Percentiles rank a stretch among this genome's conserved stretches.
phyloP scores from a whole-genome alignment of 805 yeast genomes.

The Sugiyamaella qingdaonensis region DNA sequence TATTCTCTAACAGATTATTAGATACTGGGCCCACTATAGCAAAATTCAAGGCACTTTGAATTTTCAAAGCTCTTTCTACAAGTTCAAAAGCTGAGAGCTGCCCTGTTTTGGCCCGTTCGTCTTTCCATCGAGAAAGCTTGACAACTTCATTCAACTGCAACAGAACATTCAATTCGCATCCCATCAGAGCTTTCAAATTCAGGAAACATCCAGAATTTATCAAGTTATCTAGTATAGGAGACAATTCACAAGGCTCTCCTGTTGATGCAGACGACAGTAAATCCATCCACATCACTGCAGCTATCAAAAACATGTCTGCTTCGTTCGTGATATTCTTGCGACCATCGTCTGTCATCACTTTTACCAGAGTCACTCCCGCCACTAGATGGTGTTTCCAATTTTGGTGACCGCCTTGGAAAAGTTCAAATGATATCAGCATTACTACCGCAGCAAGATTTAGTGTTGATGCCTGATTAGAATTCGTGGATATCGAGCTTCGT shows the following conservation, averaged over 20 bases:
- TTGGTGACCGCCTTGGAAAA: constrained; percentile 11
- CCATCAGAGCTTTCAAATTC: constrained; percentile 10
- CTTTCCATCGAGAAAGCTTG: constrained; percentile 2
- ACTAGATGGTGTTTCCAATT: constrained; percentile 8
- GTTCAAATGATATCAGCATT: constrained; percentile 9
- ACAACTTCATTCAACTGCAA: constrained; percentile 11
- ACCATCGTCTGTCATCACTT: constrained; percentile 2
- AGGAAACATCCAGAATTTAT: neutral
- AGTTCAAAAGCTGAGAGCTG: constrained; percentile 4
- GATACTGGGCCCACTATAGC: neutral
- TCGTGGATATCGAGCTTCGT: constrained; percentile 5
- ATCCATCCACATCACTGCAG: constrained; percentile 12
- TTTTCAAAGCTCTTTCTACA: neutral
- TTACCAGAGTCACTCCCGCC: constrained; percentile 5
- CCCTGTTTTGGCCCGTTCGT: neutral
- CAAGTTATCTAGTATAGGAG: constrained; percentile 1
- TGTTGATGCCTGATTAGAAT: neutral
- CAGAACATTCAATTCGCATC: constrained; percentile 7
- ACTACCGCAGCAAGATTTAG: constrained; percentile 6
- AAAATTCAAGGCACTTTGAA: neutral
- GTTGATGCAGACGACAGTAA: constrained; percentile 6
- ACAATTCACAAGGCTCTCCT: neutral
- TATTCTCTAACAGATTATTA: constrained; percentile 3
- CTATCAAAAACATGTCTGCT: constrained; percentile 5
- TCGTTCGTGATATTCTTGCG: neutral